Conservation (phyloP, 345 rosid genomes). For the Luvunga scandens region DNA sequence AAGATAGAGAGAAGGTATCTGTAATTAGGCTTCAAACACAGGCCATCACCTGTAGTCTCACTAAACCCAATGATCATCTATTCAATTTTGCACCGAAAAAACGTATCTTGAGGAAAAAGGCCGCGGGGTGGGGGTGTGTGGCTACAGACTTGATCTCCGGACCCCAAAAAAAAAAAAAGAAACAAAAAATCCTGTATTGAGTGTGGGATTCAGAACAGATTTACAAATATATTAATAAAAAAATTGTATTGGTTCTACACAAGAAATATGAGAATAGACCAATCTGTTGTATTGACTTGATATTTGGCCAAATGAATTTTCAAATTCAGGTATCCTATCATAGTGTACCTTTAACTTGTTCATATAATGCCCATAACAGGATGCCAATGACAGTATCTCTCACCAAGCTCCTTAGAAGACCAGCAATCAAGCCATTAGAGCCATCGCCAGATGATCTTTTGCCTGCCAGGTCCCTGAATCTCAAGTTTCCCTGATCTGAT, state of each 20-base stretch:
- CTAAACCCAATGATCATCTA: neutral
- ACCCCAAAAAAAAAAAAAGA: no score
- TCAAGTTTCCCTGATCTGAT: slow-evolving; percentile 67
- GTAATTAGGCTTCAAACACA: neutral
- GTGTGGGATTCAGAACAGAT: neutral
- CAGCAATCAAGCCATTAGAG: slow-evolving; percentile 35
- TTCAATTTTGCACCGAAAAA: neutral
- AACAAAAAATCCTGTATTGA: neutral
- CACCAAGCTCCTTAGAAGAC: slow-evolving; percentile 32
- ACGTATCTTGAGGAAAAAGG: no score
- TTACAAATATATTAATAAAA: slow-evolving; percentile 12
- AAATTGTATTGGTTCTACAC: neutral
- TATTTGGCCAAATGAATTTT: neutral
- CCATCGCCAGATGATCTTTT: slow-evolving; percentile 24
- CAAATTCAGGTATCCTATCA: neutral
- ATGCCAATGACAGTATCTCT: slow-evolving; percentile 52
- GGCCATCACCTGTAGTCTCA: neutral
- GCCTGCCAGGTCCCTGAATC: slow-evolving; percentile 74
- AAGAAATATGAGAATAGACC: neutral
- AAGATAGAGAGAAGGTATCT: neutral
- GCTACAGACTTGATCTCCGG: no score
- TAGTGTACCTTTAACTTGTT: slow-evolving; percentile 23
- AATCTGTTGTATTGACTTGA: neutral
- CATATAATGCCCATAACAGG: slow-evolving; percentile 51
- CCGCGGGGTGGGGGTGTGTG: no score